Base-by-base conservation (phyloP, 179 eudicot genomes). In the Beta corolliflora region DNA sequence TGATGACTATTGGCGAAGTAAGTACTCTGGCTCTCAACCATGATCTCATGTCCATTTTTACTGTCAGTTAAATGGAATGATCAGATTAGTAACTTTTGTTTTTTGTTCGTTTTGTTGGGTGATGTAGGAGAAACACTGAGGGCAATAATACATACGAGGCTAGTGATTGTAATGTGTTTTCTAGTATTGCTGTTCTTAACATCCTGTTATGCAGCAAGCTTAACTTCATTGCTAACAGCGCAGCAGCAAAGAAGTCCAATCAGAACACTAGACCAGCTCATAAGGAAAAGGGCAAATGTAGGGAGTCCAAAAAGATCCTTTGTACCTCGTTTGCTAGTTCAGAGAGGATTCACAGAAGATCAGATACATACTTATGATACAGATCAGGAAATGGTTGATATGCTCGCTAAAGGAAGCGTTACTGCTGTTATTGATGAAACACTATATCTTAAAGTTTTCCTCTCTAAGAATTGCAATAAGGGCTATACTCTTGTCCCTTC, bases 141-240 rank as follows among this genome's bases (percentile, higher is more conserved):
- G 73, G 84, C 87, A 58, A 84, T 81, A 73, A 60, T 64, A 67
- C 82, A 81, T 64, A 73, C 87, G 18, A 77, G 87, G 58, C 76
- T 84, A 5, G 84, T 84, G 68, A 84, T 78, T 46, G 87, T 84
- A 21, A 23, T 84, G 81, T 81, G 70, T 50, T 81, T 84, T 81
- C 72, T 78, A 48, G 84, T 84, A 68, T 64, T 84, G 29, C 21
- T 84, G 58, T 68, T 81, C 44, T 50, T 84, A 46, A 50, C 80
- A 4, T 63, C 87, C 56, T 84, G 84, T 31, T 84, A 81, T 60
- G 61, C 79, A 0, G 87, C 87, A 59, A 81, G 87, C 80, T 60
- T 77, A 59, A 75, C 79, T 58, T 84, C 87, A 67, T 54, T 78
- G 48, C 73, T 81, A 16, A 78, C 73, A 77, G 81, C 79, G 4